Evolutionary conservation across 164 flowering plant species (phyloP).

Genomic region (Macadamia tetraphylla): DNA sequence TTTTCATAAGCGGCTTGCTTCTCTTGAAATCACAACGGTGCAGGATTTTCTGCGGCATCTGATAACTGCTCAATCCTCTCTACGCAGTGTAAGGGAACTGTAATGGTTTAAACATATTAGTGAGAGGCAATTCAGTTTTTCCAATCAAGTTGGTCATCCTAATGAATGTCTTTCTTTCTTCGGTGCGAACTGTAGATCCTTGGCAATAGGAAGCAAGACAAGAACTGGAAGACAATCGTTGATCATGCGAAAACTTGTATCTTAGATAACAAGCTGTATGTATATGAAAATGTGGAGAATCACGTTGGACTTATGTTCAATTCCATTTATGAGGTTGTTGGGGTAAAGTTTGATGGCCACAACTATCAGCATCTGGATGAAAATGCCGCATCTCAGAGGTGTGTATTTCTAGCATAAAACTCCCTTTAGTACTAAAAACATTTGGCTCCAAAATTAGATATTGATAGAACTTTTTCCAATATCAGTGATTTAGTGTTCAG

Average conservation of each 20-base stretch:
- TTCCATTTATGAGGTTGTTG: constrained; percentile 45
- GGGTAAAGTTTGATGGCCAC: constrained; percentile 41
- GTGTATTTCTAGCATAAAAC: constrained; percentile 4
- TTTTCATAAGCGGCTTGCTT: constrained; percentile 27
- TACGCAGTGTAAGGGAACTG: background rate
- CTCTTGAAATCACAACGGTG: constrained; percentile 25
- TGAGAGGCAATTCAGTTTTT: background rate
- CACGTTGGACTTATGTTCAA: constrained; percentile 35
- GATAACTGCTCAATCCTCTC: constrained; percentile 11
- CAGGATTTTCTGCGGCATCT: constrained; percentile 35
- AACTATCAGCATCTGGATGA: constrained; percentile 19
- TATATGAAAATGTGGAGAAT: constrained; percentile 15
- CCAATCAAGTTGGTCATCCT: background rate
- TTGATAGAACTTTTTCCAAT: background rate
- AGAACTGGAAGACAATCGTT: constrained; percentile 46
- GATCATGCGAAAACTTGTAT: constrained; percentile 47
- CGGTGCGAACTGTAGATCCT: constrained; percentile 34
- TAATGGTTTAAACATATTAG: background rate
- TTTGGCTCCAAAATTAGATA: background rate
- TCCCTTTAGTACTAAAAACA: background rate
- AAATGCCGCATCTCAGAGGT: constrained; percentile 36
- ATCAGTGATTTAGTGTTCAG: background rate
- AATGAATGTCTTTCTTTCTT: background rate
- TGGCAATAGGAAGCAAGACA: constrained; percentile 30
- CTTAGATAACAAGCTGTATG: constrained; percentile 27